Evolutionary conservation across 208 protist genomes (phyloP).

Genomic region (Novymonas esmeraldas): DNA sequence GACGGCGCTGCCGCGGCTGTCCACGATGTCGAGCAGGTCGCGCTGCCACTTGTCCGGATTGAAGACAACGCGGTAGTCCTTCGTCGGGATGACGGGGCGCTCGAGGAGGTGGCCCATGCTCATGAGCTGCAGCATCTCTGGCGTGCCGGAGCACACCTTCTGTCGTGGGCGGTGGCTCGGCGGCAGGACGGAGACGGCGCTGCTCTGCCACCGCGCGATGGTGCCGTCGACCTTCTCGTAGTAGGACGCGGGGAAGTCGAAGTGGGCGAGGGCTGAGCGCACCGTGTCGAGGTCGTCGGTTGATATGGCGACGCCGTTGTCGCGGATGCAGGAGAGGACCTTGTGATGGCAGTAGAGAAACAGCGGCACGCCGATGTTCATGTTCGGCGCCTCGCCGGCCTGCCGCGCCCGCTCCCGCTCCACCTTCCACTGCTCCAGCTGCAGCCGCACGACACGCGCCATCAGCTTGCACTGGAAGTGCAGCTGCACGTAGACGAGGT

Average conservation of each 20-base stretch:
- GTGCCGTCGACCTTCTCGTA: constrained; percentile 76
- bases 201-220: constrained; percentile 67
- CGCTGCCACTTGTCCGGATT: constrained; percentile 96
- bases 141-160: constrained; percentile 54
- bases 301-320: constrained; percentile 61
- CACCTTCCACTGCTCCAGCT: constrained; percentile 74
- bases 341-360: constrained; percentile 85
- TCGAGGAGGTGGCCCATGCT: constrained; percentile 92
- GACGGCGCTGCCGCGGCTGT: constrained; percentile 89
- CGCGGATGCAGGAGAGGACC: constrained; percentile 68
- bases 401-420: constrained; percentile 80
- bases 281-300: constrained; percentile 73
- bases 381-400: constrained; percentile 52
- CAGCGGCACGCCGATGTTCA: constrained; percentile 67
- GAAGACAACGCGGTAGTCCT: constrained; percentile 92
- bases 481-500: constrained; percentile 73
- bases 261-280: constrained; percentile 71
- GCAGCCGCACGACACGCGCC: constrained; percentile 67
- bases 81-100: constrained; percentile 67
- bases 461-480: constrained; percentile 82
- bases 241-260: constrained; percentile 80
- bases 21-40: constrained; percentile 95
- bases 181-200: constrained; percentile 39
- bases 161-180: constrained; percentile 50
- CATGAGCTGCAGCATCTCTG: constrained; percentile 85